These are phyloP conservation scores for Aphanomyces cochlioides DNA, from an alignment of 352 stramenopile genomes.

Conservation along the genomic window DNA sequence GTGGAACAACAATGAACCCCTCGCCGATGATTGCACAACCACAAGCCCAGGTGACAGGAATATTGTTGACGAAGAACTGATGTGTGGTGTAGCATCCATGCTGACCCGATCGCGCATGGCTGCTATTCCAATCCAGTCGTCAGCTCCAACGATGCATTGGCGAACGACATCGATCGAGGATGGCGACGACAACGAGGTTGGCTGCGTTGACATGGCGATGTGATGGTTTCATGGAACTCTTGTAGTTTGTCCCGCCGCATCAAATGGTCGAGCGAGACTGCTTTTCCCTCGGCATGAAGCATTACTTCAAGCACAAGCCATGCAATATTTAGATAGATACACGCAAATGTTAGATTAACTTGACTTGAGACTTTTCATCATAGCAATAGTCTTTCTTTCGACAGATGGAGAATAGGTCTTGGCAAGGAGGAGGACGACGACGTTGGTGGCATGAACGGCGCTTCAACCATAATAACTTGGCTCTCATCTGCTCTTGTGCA, in stretches of 20 bases:
- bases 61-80: no score
- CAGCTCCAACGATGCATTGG: constrained; percentile 6
- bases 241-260: constrained; percentile 28
- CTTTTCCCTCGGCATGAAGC: constrained; percentile 30
- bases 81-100: no score
- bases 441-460: neutral
- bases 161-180: constrained; percentile 14
- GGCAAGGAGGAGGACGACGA: neutral
- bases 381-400: no score
- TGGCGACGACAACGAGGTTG: constrained; percentile 17
- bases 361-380: no score
- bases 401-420: no score
- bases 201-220: neutral
- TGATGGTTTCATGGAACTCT: neutral
- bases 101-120: neutral
- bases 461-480: neutral
- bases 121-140: constrained; percentile 22
- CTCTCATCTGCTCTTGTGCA: neutral
- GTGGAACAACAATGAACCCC: neutral
- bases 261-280: constrained; percentile 30
- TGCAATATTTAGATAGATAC: constrained; percentile 24
- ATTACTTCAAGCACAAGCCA: constrained; percentile 28
- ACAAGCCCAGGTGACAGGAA: neutral
- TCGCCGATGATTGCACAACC: neutral
- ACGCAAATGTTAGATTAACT: neutral